A percentile compares a stretch with the other conserved stretches of the same genome.
Evolutionary conservation across 805 yeast species (phyloP).

Genomic region (Monosporozyma aerobia): DNA sequence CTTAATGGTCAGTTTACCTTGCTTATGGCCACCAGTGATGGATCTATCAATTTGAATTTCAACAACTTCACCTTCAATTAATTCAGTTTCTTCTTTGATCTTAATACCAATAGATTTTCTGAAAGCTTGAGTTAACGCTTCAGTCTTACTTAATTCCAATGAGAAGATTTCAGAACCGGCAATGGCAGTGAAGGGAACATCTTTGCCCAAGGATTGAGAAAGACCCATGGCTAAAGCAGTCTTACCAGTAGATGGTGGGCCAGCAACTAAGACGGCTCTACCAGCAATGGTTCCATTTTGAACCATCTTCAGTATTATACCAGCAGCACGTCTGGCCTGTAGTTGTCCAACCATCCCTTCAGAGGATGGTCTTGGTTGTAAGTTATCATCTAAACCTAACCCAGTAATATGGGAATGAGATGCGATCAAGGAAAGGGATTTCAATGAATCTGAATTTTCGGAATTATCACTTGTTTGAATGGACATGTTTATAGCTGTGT

Average conservation of each 20-base stretch:
- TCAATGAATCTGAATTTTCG: slow-evolving; percentile 38
- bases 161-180: slow-evolving; percentile 93
- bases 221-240: slow-evolving; percentile 97
- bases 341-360: slow-evolving; percentile 98
- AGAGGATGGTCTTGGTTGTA: slow-evolving; percentile 68
- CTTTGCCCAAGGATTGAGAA: slow-evolving; percentile 55
- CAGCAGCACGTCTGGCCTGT: slow-evolving; percentile 94
- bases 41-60: slow-evolving; percentile 92
- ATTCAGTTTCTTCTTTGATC: slow-evolving; percentile 93
- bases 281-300: slow-evolving; percentile 95
- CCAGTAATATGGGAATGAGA: slow-evolving; percentile 99
- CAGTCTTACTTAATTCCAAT: slow-evolving; percentile 88
- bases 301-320: slow-evolving; percentile 85
- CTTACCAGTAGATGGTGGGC: slow-evolving; percentile 98
- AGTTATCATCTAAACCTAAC: slow-evolving; percentile 85
- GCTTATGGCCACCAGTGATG: slow-evolving; percentile 95
- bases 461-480: slow-evolving; percentile 33
- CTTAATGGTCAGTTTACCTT: slow-evolving; percentile 93
- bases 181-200: slow-evolving; percentile 89
- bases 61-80: slow-evolving; percentile 97
- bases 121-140: slow-evolving; percentile 92
- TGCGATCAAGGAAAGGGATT: slow-evolving; percentile 73
- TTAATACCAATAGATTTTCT: slow-evolving; percentile 91
- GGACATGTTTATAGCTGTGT: slow-evolving; percentile 21
- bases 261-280: slow-evolving; percentile 89